Evolutionary conservation across 73 alveolate species (phyloP), one percentile per base, ranked within the genome.

Genomic region (Paramecium primaurelia): DNA sequence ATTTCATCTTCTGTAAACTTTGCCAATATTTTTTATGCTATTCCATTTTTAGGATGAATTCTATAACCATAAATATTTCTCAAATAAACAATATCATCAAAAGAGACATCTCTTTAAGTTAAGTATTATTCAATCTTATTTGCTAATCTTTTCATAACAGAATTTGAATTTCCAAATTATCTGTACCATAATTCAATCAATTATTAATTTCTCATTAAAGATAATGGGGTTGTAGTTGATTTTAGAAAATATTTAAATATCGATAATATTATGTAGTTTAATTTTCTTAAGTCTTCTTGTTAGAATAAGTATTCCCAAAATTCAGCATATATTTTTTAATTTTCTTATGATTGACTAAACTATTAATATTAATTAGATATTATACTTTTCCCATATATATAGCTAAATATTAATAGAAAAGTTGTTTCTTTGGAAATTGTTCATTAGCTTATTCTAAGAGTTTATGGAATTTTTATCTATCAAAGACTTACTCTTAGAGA

Each of bases 11-110:
- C 58, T 26, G 47, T 26, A 6, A 80, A 80, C 20, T 80, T 44
- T 26, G 73, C 25, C 26, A 42, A 80, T 10, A 38, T 20, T 12
- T 44, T 18, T 49, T 40, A 42, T 26, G 91, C 91, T 22, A 80
- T 20, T 22, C 18, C 37, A 49, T 45, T 80, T 18, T 80, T 80
- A 3, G 91, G 91, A 80, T 47, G 47, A 10, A 80, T 22, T 49
- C 91, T 80, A 80, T 80, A 80, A 44, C 91, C 91, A 80, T 80
- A 80, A 20, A 80, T 80, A 80, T 36, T 32, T 80, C 91, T 80
- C 1, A 80, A 1, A 18, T 45, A 80, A 49, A 40, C 32, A 22
- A 80, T 40, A 20, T 26, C 37, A 3, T 80, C 91, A 80, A 3
- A 80, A 20, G 71, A 9, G 16, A 45, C n/a, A 22, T 22, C 25